Base-by-base conservation (phyloP, 1,284 basidiomycete species). In the Lignosus rhinocerotis region DNA sequence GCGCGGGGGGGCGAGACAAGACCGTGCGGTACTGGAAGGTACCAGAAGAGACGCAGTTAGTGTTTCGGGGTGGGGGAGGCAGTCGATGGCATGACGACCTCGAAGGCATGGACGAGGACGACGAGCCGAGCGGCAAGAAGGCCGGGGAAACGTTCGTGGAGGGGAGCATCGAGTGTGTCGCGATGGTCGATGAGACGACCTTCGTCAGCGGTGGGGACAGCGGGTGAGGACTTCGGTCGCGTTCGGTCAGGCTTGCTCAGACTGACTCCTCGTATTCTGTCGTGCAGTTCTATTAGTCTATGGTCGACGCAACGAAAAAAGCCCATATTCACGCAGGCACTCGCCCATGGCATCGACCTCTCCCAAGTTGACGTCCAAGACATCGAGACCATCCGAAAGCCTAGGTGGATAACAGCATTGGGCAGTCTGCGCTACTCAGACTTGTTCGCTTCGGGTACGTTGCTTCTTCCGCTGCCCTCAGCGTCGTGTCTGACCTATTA, bases 251-350 rank as follows among this genome's bases (percentile, higher is more conserved):
- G 21, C 25, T 12, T 25, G 25, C 25, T 45, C 2, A 5, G 21
- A 45, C 43, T 45, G 11, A 45, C n/a, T 30, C n/a, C 10, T 19
- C 43, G 11, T 6, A 33, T 36, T 51, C 55, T 44, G 4, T 25
- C 25, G 25, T 25, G 25, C 34, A 96, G 94, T 1, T 90, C 93
- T 6, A 88, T 99, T 68, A 91, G 86, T 62, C 80, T 99, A 6
- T 99, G 96, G 96, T 85, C 83, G 38, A 93, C 88, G n/a, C 85
- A 86, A 60, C 97, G 96, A 80, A 98, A 99, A 81, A 99, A 99
- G 75, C 94, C 96, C 0, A 78, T 97, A 50, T 98, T 91, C 73
- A 93, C 87, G 0, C 82, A 89, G 49, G 79, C 89, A 6, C 78
- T 96, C 42, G 92, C 94, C 1, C 96, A 99, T 72, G 97, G 97